Evolutionary conservation across 768 basidiomycete species (phyloP).

Genomic region (Leccinum olivaceopallidum): DNA sequence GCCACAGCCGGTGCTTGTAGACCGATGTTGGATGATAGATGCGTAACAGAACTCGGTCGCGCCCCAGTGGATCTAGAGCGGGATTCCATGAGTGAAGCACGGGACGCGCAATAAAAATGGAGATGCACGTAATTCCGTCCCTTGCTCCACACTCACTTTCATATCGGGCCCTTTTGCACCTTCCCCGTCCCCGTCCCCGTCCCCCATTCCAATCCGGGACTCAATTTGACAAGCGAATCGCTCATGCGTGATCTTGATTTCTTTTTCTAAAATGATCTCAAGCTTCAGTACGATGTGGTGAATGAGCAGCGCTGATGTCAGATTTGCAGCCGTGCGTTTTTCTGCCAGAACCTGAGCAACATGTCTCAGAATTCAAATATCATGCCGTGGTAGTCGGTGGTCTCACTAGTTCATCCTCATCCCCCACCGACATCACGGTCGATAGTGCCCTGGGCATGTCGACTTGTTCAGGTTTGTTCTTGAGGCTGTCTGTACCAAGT

Average conservation of each 20-base stretch:
- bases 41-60: conserved; percentile 92
- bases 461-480: too few species aligned
- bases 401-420: too few species aligned
- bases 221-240: conserved; percentile 69
- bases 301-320: conserved; percentile 84
- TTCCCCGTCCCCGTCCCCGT: conserved; percentile 45
- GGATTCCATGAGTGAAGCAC: conserved; percentile 9
- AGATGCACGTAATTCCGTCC: conserved; percentile 70
- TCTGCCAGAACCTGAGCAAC: too few species aligned
- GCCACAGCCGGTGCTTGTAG: conserved; percentile 83
- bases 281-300: conserved; percentile 87
- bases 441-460: too few species aligned
- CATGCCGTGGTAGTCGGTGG: too few species aligned
- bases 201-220: conserved; percentile 66
- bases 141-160: conserved; percentile 81
- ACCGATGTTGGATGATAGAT: conserved; percentile 93
- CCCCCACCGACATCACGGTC: too few species aligned
- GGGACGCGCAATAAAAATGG: neutral
- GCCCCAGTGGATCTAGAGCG: conserved; percentile 77
- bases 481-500: too few species aligned
- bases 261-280: conserved; percentile 88
- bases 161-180: conserved; percentile 84
- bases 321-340: conserved; percentile 38
- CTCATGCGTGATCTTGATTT: conserved; percentile 88
- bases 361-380: too few species aligned